These are phyloP conservation scores for Hypoxylon sp. DNA, from an alignment of 2,329 filamentous ascomycete species.

Conservation along the genomic window DNA sequence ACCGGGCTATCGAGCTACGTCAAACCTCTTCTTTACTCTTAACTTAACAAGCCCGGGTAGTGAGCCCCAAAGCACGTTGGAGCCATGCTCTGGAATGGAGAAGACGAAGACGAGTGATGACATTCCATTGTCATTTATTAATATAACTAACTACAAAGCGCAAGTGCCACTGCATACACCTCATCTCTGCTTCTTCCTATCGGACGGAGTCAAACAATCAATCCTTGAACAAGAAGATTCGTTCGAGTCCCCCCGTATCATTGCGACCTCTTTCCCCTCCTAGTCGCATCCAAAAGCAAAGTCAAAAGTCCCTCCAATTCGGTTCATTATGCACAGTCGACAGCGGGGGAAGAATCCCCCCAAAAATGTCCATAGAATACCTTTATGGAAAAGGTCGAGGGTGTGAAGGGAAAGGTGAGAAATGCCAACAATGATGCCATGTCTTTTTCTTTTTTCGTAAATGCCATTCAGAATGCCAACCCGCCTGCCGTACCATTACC, in stretches of 20 bases:
- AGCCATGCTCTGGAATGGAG: constrained; percentile 29
- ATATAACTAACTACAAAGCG: constrained; percentile 36
- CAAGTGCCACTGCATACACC: constrained; percentile 28
- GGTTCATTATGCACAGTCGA: constrained; percentile 38
- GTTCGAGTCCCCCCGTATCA: constrained; percentile 8
- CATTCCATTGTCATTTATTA: constrained; percentile 35
- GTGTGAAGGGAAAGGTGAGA: constrained; percentile 22
- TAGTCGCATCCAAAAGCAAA: constrained; percentile 10
- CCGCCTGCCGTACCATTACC: constrained; percentile 29
- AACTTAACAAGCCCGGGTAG: not conserved
- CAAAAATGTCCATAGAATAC: constrained; percentile 34
- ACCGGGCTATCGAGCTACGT: constrained; percentile 5
- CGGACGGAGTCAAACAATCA: not conserved
- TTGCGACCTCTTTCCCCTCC: not conserved
- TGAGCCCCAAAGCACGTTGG: constrained; percentile 9
- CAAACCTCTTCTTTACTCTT: constrained; percentile 12
- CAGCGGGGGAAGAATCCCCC: constrained; percentile 14
- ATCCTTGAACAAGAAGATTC: not conserved
- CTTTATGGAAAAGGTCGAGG: constrained; percentile 24
- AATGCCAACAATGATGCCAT: constrained; percentile 31
- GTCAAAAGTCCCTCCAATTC: not conserved
- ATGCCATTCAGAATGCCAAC: constrained; percentile 41
- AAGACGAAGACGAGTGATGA: constrained; percentile 6
- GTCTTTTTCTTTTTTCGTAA: constrained; percentile 33
- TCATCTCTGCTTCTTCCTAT: constrained; percentile 4